Evolutionary conservation across 306 rosid species (phyloP), one percentile per base, ranked within the genome.

Genomic region (Rosa multiflora): DNA sequence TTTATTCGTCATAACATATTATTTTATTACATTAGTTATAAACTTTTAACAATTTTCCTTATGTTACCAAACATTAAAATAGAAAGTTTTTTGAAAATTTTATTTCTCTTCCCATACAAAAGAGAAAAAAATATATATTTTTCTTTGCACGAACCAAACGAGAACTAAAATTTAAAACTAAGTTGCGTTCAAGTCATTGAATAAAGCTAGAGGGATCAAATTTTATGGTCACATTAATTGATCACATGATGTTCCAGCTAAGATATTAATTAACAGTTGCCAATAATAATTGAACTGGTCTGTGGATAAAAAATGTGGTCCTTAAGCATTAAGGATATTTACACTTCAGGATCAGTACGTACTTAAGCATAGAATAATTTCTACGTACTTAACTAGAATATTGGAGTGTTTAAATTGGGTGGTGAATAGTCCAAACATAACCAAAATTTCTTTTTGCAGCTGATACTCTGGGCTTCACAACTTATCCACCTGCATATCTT

Each of bases 401-500:
- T 53, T 7, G 0, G 43, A 72, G 48, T 43, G 29, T 37, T 26
- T 20, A 8, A 18, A 10, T 5, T 51, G 58, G 12, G 13, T 14
- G 53, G 23, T 37, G 4, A 61, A 29, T 73, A 56, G 69, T 35
- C 3, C 59, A 42, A 73, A 62, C 74, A 1, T 77, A 71, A 82
- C 15, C 35, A 43, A 37, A 44, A 4, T 20, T 63, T 48, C 1
- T 63, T 64, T 75, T 61, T 79, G 81, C 90, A 93, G 98, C 98
- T 82, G 91, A 93, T 37, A 88, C 87, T 75, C 73, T 96, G 69
- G 99, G 99, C 29, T 96, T 96, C 53, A 93, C 76, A 86, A 90
- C 78, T 3, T 89, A 70, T 80, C 88, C 98, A 78, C 82, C 89
- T 18, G 90, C 99, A 62, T 96, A 96, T 79, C 98, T 93, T 68